Base-by-base conservation (phyloP, 192 early-diverging fungal species). In the Piromyces sp. region DNA sequence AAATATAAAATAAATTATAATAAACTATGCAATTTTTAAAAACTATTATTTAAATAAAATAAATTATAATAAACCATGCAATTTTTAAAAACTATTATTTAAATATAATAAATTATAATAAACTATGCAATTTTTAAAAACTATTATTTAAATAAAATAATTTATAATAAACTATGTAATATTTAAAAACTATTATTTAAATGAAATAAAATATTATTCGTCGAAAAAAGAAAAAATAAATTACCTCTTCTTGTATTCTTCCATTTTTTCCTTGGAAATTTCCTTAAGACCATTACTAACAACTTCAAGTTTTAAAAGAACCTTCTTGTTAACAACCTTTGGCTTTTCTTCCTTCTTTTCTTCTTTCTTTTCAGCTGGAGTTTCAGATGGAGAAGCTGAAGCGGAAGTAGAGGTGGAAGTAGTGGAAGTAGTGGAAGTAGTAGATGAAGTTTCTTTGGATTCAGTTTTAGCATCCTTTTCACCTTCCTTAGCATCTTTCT, bases 261-360 rank as follows among this genome's bases (percentile, higher is more conserved):
- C 84, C 30, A 82, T 82, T 5, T 86, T 85, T 29, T 87, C 82
- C 0, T 79, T 81, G 37, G 81, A 30, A 19, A 29, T 31, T 79
- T 51, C 81, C 30, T 33, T 78, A 79, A 78, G 19, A n/a, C 51
- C 51, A n/a, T 68, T n/a, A 11, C 51, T n/a, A n/a, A n/a, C 6
- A 68, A 68, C 11, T 68, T 68, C 51, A 68, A 68, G 17, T 26
- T 68, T 68, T 68, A 68, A 81, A 7, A 16, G 37, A 30, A 33
- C 80, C 17, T 68, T 1, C 29, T 58, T 80, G 19, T 68, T 80
- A 30, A 42, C 68, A 36, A 78, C 82, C n/a, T 79, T 37, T 79
- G 80, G 82, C 80, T 78, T 81, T 30, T 81, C 36, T 82, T 33
- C 31, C 31, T 38, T 80, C 80, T 19, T 81, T 30, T 81, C 36